Evolutionary conservation across 345 rosid genomes (phyloP).

Genomic region (Eucalyptus erythrocorys): DNA sequence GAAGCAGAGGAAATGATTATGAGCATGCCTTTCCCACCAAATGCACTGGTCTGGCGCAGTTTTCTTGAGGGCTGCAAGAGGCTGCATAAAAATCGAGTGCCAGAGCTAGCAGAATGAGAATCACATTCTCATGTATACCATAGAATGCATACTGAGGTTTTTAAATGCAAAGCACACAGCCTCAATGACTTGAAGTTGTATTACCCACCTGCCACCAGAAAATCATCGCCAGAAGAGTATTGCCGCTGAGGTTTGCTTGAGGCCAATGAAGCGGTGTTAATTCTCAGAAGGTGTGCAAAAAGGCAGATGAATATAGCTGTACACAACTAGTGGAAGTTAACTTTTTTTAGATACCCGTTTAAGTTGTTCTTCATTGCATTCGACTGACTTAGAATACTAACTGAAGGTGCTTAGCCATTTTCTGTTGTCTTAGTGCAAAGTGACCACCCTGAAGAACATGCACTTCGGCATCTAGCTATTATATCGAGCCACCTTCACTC

Average conservation of each 20-base stretch:
- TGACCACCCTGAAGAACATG: background rate
- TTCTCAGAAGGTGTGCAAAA: background rate
- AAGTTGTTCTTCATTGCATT: background rate
- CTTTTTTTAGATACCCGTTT: background rate
- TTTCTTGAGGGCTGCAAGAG: constrained; percentile 68
- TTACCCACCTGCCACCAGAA: background rate
- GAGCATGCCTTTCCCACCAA: constrained; percentile 67
- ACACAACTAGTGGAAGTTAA: background rate
- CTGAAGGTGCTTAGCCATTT: background rate
- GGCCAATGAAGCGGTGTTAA: background rate
- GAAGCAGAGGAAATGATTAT: constrained; percentile 60
- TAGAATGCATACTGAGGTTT: background rate
- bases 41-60: constrained; percentile 54
- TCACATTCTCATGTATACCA: background rate
- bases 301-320: background rate
- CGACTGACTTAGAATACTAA: background rate
- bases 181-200: background rate
- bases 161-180: background rate
- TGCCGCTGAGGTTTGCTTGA: background rate
- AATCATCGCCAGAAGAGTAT: background rate
- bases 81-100: background rate
- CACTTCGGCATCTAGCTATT: background rate
- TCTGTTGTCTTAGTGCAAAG: background rate
- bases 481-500: background rate
- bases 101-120: background rate